phyloP scores from a whole-genome alignment of 768 basidiomycete species.

The Pisolithus albus region DNA sequence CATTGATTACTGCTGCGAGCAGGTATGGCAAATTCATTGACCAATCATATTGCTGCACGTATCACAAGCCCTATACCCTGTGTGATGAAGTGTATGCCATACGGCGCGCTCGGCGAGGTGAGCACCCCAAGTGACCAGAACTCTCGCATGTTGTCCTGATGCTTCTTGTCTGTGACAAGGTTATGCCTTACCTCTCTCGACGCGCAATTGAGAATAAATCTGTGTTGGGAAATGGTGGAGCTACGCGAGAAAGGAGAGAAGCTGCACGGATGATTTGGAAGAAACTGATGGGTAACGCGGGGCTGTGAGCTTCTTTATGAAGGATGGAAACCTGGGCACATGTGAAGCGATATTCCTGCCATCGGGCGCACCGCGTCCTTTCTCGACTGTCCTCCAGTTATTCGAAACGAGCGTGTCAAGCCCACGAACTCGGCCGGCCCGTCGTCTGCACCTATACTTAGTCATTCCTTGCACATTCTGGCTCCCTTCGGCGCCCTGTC shows the following conservation, averaged over 20 bases:
- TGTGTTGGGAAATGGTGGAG: slow-evolving; percentile 67
- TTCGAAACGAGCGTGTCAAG: too few species aligned
- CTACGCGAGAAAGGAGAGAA: slow-evolving; percentile 30
- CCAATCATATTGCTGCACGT: slow-evolving; percentile 56
- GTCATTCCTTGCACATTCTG: too few species aligned
- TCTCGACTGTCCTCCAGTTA: too few species aligned
- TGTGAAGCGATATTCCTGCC: too few species aligned
- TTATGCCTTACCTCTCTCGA: slow-evolving; percentile 86
- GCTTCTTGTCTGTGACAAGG: slow-evolving; percentile 31
- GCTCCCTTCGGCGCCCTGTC: too few species aligned
- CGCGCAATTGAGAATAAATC: slow-evolving; percentile 93
- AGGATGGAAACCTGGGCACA: too few species aligned
- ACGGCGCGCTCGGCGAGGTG: slow-evolving; percentile 65
- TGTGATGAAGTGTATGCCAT: slow-evolving; percentile 80
- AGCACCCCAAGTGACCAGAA: not conserved
- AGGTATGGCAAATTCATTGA: slow-evolving; percentile 87
- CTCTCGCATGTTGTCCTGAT: too few species aligned
- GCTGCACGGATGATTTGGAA: slow-evolving; percentile 24
- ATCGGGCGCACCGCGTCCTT: too few species aligned
- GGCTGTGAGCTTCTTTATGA: not conserved
- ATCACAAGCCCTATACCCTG: slow-evolving; percentile 54
- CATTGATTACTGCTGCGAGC: not conserved
- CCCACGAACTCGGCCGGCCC: too few species aligned
- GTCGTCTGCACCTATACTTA: too few species aligned
- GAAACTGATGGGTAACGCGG: slow-evolving; percentile 23